phyloP scores from a whole-genome alignment of 1,139 yeast genomes.

The Petasospora fabianii region DNA sequence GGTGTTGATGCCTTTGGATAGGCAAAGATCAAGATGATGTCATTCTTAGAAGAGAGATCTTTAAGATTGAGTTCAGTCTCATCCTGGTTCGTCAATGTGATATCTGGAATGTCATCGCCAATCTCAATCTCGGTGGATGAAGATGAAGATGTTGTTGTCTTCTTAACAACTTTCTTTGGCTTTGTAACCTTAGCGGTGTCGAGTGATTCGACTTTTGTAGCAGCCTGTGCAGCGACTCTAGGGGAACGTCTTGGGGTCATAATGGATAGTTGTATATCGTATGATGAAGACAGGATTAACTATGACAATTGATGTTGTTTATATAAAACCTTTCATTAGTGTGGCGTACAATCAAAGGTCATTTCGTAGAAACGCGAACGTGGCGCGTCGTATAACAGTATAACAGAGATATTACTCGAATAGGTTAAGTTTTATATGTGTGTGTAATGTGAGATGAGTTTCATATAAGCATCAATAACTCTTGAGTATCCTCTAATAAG shows the following conservation, averaged over 20 bases:
- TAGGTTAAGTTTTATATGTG: too few species aligned
- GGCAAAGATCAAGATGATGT: constrained; percentile 62
- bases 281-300: too few species aligned
- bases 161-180: constrained; percentile 4
- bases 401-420: too few species aligned
- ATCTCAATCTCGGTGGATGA: constrained; percentile 29
- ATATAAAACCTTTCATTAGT: too few species aligned
- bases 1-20: constrained; percentile 95
- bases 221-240: constrained; percentile 29
- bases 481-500: too few species aligned
- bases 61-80: constrained; percentile 52
- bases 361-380: too few species aligned
- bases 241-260: constrained; percentile 38
- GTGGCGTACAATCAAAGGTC: too few species aligned
- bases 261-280: too few species aligned
- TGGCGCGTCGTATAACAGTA: too few species aligned
- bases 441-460: too few species aligned
- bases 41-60: constrained; percentile 44
- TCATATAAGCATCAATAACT: too few species aligned
- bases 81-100: constrained; percentile 63
- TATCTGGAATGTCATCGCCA: constrained; percentile 70
- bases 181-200: not conserved
- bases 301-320: too few species aligned
- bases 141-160: not conserved
- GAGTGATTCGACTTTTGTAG: constrained; percentile 1